These are phyloP conservation scores for Eragrostis curvula DNA, from an alignment of 176 grass and related monocot genomes.

Conservation along the genomic window DNA sequence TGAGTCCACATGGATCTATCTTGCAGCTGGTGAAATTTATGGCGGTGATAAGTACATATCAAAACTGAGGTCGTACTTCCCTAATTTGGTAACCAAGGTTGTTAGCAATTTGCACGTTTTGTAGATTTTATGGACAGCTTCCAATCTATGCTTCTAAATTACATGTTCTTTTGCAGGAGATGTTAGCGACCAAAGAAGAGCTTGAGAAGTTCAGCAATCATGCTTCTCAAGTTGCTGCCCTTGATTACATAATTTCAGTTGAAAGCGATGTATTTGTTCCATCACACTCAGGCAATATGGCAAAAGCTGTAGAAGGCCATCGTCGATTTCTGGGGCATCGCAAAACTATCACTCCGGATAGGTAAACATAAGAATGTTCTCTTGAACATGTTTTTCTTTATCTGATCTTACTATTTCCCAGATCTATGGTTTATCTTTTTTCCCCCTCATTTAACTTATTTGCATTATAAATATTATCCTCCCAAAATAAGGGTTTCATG, in stretches of 20 bases:
- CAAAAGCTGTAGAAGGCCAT: conserved; percentile 96
- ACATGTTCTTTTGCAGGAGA: conserved; percentile 59
- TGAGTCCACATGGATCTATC: conserved; percentile 88
- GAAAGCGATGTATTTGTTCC: conserved; percentile 96
- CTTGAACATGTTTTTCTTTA: not conserved
- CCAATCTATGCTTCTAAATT: conserved; percentile 11
- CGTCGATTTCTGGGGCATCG: conserved; percentile 85
- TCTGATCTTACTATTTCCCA: not conserved
- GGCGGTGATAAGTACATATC: conserved; percentile 87
- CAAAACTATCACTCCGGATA: conserved; percentile 83
- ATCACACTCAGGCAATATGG: conserved; percentile 91
- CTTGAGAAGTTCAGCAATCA: conserved; percentile 67
- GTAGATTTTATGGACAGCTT: not conserved
- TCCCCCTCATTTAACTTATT: not conserved
- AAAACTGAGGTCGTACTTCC: conserved; percentile 72
- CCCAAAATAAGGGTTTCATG: conserved; percentile 11
- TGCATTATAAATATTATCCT: not conserved
- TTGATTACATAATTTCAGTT: conserved; percentile 95
- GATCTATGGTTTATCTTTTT: not conserved
- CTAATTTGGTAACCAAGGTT: conserved; percentile 97
- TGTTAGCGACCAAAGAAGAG: conserved; percentile 71
- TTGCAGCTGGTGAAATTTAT: conserved; percentile 96
- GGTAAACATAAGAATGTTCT: conserved; percentile 44
- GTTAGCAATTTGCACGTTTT: conserved; percentile 20
- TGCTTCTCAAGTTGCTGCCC: conserved; percentile 79